These are phyloP conservation scores for Tremella mesenterica DNA, from an alignment of 768 basidiomycete genomes.

Conservation along the genomic window DNA sequence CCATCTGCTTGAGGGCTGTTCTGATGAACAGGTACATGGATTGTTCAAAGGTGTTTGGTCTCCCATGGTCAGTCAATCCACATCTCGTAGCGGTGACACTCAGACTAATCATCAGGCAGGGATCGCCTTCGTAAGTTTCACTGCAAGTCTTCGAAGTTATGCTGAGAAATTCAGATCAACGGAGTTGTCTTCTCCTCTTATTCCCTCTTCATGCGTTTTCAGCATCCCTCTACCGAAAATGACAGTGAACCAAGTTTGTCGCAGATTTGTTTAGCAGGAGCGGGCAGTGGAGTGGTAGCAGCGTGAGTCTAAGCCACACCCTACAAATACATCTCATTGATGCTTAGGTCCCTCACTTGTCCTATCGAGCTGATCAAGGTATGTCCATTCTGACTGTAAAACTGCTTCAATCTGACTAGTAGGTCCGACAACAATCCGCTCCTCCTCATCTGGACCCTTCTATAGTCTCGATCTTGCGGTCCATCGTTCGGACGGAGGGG, in stretches of 20 bases:
- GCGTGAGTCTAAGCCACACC: conserved; percentile 53
- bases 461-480: conserved; percentile 52
- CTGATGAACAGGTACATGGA: too few species aligned
- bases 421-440: conserved; percentile 47
- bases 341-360: conserved; percentile 59
- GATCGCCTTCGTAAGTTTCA: conserved; percentile 37
- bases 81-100: neutral
- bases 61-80: conserved; percentile 56
- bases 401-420: conserved; percentile 11
- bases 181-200: conserved; percentile 81
- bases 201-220: conserved; percentile 63
- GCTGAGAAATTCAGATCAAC: conserved; percentile 49
- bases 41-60: conserved; percentile 50
- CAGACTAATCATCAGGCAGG: conserved; percentile 27
- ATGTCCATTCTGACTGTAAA: conserved; percentile 48
- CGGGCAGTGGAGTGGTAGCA: conserved; percentile 67
- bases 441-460: conserved; percentile 36
- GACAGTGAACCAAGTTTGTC: conserved; percentile 53
- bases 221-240: conserved; percentile 47
- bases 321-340: neutral
- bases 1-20: too few species aligned
- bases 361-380: conserved; percentile 86
- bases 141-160: neutral
- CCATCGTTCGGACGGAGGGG: conserved; percentile 55
- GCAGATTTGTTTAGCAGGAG: conserved; percentile 69